These are phyloP conservation scores for Metschnikowia hibisci DNA, from an alignment of 805 yeast species.

Conservation along the genomic window DNA sequence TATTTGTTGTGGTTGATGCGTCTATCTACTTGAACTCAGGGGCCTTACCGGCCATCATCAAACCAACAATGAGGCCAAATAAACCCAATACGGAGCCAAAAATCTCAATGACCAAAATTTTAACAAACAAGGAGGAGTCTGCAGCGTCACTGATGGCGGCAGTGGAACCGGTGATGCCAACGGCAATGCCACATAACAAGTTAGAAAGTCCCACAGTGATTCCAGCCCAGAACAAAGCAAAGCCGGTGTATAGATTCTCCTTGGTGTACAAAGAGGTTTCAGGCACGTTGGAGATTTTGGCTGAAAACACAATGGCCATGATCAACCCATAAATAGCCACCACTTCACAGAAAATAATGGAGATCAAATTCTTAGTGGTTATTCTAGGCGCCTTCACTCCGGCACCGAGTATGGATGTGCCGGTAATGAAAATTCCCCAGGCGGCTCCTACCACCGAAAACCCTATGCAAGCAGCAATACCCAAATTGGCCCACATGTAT, in stretches of 20 bases:
- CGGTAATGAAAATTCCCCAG: conserved; percentile 98
- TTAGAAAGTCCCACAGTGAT: conserved; percentile 91
- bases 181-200: conserved; percentile 94
- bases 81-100: conserved; percentile 95
- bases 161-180: conserved; percentile 97
- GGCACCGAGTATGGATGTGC: conserved; percentile 92
- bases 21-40: conserved; percentile 62
- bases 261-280: conserved; percentile 63
- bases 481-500: conserved; percentile 93
- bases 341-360: conserved; percentile 97
- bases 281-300: conserved; percentile 73
- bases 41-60: conserved; percentile 95
- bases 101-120: conserved; percentile 94
- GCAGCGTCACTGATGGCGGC: conserved; percentile 98
- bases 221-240: conserved; percentile 97
- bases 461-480: conserved; percentile 89
- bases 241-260: conserved; percentile 90
- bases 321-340: conserved; percentile 97
- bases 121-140: conserved; percentile 89
- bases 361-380: conserved; percentile 92
- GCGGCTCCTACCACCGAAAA: conserved; percentile 96
- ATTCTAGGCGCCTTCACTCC: conserved; percentile 98
- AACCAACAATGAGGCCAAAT: conserved; percentile 93
- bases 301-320: conserved; percentile 94
- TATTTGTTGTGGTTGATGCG: neutral